Evolutionary conservation across 2,329 filamentous ascomycete genomes (phyloP), one percentile per base, ranked within the genome.

Genomic region (Botrytis porri): DNA sequence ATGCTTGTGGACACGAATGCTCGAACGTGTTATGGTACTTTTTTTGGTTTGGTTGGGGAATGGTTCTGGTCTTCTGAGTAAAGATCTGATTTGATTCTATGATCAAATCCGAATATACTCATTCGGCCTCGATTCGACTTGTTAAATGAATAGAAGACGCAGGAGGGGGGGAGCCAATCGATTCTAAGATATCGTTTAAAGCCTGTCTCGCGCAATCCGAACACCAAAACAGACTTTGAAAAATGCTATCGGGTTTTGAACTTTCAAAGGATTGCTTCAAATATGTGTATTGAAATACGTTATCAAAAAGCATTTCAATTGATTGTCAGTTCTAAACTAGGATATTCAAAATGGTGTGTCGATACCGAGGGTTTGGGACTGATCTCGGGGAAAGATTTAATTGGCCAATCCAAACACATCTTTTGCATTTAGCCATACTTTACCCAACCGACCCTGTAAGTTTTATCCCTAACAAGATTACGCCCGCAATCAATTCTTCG

Each of bases 361-460:
- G n/a, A 32, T 63, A 43, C 25, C 61, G 9, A n/a, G 12, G 61
- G 14, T 39, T 63, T n/a, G 37, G 61, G 4, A n/a, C 61, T n/a
- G n/a, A 57, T 16, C 51, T 57, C n/a, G 6, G n/a, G 14, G 6
- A 22, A 10, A 43, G 25, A 3, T 20, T 63, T 62, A 37, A 63
- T 63, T 63, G 61, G 61, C 7, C 25, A 39, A 39, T 39, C n/a
- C 35, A 62, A 18, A 57, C 22, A 16, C 22, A 62, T 62, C 14
- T 62, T 22, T 37, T 16, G 12, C 8, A 12, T 54, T 54, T 67
- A 54, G 22, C 64, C 64, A 37, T 32, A 32, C 9, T 70, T 29
- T 73, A 74, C 54, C 59, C 66, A 67, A 57, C 64, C 64, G 64
- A 54, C 64, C 64, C 64, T 67, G 45, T 67, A 43, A 63, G 39